Base-by-base conservation (phyloP, 371 early-diverging fungal genomes). In the Fennellomyces sp. region DNA sequence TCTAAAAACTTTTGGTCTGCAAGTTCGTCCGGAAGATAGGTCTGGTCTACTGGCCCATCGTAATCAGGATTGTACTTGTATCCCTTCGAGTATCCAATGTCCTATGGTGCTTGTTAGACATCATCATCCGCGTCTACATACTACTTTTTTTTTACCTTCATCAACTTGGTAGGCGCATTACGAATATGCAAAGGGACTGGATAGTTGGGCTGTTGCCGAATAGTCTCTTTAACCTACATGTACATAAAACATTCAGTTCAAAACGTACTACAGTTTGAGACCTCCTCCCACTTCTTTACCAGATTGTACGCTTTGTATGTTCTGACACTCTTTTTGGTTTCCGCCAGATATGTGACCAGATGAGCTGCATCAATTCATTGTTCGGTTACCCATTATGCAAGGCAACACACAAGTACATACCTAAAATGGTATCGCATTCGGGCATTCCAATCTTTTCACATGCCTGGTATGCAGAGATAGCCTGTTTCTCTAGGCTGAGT, bases 381-480 rank as follows among this genome's bases (percentile, higher is more conserved):
- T 33, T 8, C 13, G 13, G 35, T 33, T 33, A 33, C 35, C 6
- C 6, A 6, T 33, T 33, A 33, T 6, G 6, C 35, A 33, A 6
- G 13, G 35, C 13, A 33, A 33, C 35, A 33, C 13, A 33, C 13
- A 33, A 33, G 35, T 41, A 23, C 23, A 2, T 21, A 45, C 45
- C 45, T 12, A 95, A 69, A 27, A 90, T 86, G 0, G 85, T 86
- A 64, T 93, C 94, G 66, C 94, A 94, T 69, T 95, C 96, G 2
- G 96, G 96, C 91, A 93, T 92, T 0, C 96, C 96, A 53, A 95
- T 88, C 56, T 78, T 79, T 70, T 93, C 92, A 56, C 91, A 91
- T 0, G 95, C 89, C 61, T 92, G 86, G 66, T 88, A 91, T 0
- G 94, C 84, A 5, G 93, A 61, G 29, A 92, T 68, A 0, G 94